Evolutionary conservation across 2,329 filamentous ascomycete genomes (phyloP), one percentile per base, ranked within the genome.

Genomic region (Thelonectria blattea): DNA sequence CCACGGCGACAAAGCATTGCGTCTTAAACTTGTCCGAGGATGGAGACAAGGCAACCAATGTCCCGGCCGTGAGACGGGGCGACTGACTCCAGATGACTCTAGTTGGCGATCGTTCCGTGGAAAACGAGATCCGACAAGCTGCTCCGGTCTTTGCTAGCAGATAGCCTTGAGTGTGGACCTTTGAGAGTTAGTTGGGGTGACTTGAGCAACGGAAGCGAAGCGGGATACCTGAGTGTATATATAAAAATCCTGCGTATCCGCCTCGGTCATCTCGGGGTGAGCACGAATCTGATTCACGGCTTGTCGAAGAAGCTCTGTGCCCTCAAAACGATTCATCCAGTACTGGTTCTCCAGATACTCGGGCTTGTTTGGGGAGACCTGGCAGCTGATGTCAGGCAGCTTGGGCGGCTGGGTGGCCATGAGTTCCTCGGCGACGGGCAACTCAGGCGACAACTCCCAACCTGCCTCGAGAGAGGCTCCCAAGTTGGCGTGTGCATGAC

Each of bases 271-370:
- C 0, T 70, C 62, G 0, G 88, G 87, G 7, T 82, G 69, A 1
- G 74, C 65, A 22, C 80, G 82, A 56, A 90, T 83, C 12, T 81
- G 75, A 0, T 78, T 76, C 1, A 96, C 83, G 0, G 91, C 88
- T 62, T 86, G 82, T 7, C 92, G 84, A 0, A 97, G 79, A 1
- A 88, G 83, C 12, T 89, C 84, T 3, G 91, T 79, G 0, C 87
- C 85, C 71, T 97, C 92, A 69, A 92, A 90, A 3, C 93, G 84
- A 8, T 92, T 80, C 2, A 97, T 83, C 3, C 86, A 80, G 71
- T 95, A 96, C 51, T 96, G 91, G 0, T 86, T 83, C 32, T 85
- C 79, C 0, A 97, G 79, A 59, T 96, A 97, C 0, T 82, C 79
- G 5, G 64, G 48, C 18, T 73, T 74, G 2, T 64, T 58, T 1